phyloP scores from a whole-genome alignment of 2,329 filamentous ascomycete species.

The Pseudogymnoascus sp. region DNA sequence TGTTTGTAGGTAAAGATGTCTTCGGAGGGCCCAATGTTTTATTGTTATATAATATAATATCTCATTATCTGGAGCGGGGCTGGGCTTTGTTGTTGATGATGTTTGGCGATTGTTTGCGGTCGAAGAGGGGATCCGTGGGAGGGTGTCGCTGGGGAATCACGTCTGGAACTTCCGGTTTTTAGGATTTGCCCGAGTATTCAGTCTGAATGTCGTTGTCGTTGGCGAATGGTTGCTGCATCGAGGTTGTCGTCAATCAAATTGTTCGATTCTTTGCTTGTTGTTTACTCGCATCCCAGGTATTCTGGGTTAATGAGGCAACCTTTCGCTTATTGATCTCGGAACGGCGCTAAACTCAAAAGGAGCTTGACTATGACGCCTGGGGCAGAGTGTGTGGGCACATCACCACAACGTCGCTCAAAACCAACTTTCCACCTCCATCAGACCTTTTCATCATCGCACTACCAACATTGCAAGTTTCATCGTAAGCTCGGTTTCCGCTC shows the following conservation, averaged over 20 bases:
- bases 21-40: conserved; percentile 3
- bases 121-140: not conserved
- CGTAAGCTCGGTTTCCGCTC: conserved; percentile 1
- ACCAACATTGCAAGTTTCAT: conserved; percentile 3
- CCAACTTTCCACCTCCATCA: conserved; percentile 8
- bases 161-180: not conserved
- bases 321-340: conserved; percentile 10
- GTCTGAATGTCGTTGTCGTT: not conserved
- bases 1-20: not conserved
- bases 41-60: conserved; percentile 6
- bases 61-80: conserved; percentile 5
- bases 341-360: conserved; percentile 8
- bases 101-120: conserved; percentile 11
- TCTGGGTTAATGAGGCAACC: conserved; percentile 12
- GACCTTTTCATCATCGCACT: conserved; percentile 7
- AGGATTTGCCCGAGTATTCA: conserved; percentile 4
- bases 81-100: conserved; percentile 10
- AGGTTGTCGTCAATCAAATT: conserved; percentile 7
- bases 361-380: conserved; percentile 8
- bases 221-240: conserved; percentile 5
- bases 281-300: conserved; percentile 8
- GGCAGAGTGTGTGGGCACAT: conserved; percentile 8
- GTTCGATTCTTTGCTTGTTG: conserved; percentile 10
- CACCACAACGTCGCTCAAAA: conserved; percentile 4
- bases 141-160: conserved; percentile 16